Evolutionary conservation across 2,329 filamentous ascomycete genomes (phyloP).

Genomic region (Cyphellophora europaea): DNA sequence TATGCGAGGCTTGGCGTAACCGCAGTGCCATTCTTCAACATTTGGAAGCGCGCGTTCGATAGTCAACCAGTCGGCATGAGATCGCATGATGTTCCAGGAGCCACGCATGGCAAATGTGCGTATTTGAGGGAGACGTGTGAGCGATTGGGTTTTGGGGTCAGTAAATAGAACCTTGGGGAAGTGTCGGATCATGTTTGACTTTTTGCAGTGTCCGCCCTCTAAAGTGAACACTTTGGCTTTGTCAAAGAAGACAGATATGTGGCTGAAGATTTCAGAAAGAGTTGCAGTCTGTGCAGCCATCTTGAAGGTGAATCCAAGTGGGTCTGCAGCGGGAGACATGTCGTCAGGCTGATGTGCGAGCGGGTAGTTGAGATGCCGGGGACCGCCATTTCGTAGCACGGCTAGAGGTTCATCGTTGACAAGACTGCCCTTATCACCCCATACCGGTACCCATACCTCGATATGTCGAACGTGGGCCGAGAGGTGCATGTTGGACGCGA

Average conservation of each 20-base stretch:
- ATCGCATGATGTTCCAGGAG: constrained; percentile 67
- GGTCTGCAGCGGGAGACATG: constrained; percentile 45
- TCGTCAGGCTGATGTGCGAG: constrained; percentile 9
- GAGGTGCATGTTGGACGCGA: constrained; percentile 49
- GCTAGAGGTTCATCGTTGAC: constrained; percentile 9
- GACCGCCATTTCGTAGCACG: constrained; percentile 5
- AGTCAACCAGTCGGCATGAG: constrained; percentile 51
- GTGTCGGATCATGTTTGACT: constrained; percentile 58
- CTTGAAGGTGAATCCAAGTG: constrained; percentile 46
- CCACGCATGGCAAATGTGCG: constrained; percentile 63
- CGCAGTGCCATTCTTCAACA: constrained; percentile 46
- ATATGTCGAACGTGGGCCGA: constrained; percentile 59
- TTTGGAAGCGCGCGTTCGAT: constrained; percentile 57
- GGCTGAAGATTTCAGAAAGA: constrained; percentile 59
- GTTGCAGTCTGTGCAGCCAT: constrained; percentile 58
- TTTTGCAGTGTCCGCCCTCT: constrained; percentile 68
- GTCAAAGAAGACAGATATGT: constrained; percentile 50
- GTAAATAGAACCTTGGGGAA: constrained; percentile 32
- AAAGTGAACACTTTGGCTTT: constrained; percentile 58
- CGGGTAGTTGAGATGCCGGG: constrained; percentile 5
- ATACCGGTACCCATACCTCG: constrained; percentile 71
- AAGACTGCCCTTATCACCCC: constrained; percentile 39
- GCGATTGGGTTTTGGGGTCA: constrained; percentile 20
- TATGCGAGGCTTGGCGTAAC: constrained; percentile 60
- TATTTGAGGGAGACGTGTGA: constrained; percentile 46